Evolutionary conservation across 495 filamentous ascomycete species (phyloP).

Genomic region (Xylaria acuta): DNA sequence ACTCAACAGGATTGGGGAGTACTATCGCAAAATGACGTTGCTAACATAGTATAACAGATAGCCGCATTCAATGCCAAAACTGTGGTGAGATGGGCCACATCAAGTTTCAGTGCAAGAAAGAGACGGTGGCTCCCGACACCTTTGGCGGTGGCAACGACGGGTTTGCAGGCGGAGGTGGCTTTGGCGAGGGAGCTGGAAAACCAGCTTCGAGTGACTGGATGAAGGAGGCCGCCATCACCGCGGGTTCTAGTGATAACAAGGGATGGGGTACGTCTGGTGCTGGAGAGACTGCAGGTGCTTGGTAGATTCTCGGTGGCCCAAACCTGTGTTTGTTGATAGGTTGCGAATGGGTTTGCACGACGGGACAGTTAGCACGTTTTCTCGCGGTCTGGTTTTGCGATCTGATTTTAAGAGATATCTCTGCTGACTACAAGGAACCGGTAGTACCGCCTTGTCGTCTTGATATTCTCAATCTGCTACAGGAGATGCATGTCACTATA

Average conservation of each 20-base stretch:
- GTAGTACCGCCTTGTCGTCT: slow-evolving; percentile 6
- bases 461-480: slow-evolving; percentile 14
- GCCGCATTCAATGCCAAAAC: slow-evolving; percentile 75
- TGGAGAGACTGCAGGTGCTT: background rate
- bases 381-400: background rate
- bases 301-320: background rate
- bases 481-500: background rate
- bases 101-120: slow-evolving; percentile 63
- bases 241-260: background rate
- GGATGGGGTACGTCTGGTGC: background rate
- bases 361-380: too few relatives aligned
- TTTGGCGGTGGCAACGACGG: slow-evolving; percentile 8
- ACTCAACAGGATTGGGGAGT: background rate
- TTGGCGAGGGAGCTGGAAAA: background rate
- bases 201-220: slow-evolving; percentile 16
- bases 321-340: background rate
- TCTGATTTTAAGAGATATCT: background rate
- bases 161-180: background rate
- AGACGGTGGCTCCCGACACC: slow-evolving; percentile 27
- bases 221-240: slow-evolving; percentile 4
- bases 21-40: background rate
- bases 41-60: slow-evolving; percentile 48
- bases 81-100: slow-evolving; percentile 81
- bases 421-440: background rate
- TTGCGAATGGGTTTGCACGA: slow-evolving; percentile 2